Evolutionary conservation across 805 yeast genomes (phyloP).

Genomic region (Kuraishia cidri): DNA sequence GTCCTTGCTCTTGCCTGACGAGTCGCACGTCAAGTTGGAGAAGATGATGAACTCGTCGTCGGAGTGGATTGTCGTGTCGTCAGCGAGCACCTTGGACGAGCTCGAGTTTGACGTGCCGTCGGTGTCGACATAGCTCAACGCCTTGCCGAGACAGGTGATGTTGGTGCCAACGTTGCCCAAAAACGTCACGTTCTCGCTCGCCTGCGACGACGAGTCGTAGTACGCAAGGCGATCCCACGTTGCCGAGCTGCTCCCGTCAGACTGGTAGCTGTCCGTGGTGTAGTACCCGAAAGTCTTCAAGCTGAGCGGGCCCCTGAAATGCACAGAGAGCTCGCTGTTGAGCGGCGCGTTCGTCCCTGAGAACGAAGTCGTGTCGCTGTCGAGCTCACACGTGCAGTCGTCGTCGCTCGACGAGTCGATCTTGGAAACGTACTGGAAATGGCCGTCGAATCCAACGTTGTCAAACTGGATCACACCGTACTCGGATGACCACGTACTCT

Average conservation of each 20-base stretch:
- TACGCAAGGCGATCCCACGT: conserved; percentile 55
- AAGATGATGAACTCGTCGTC: conserved; percentile 53
- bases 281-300: conserved; percentile 56
- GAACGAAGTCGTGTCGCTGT: conserved; percentile 27
- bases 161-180: conserved; percentile 52
- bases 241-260: conserved; percentile 24
- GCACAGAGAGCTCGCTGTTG: conserved; percentile 63
- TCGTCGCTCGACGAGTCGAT: conserved; percentile 28
- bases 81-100: conserved; percentile 35
- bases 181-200: conserved; percentile 59
- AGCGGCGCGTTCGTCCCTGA: conserved; percentile 60
- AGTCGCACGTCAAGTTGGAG: conserved; percentile 49
- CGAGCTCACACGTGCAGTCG: conserved; percentile 36
- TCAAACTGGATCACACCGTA: conserved; percentile 35
- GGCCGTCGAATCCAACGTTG: conserved; percentile 49
- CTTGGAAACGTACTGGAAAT: conserved; percentile 35
- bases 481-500: conserved; percentile 14
- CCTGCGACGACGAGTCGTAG: conserved; percentile 38
- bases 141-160: conserved; percentile 60
- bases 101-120: conserved; percentile 45
- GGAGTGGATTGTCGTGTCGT: conserved; percentile 41
- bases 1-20: conserved; percentile 41
- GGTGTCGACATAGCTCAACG: conserved; percentile 49
- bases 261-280: conserved; percentile 30
- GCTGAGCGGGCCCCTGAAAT: conserved; percentile 68